Percentiles rank a stretch among this genome's conserved stretches.
These are phyloP conservation scores for Zanthoxylum bungeanum DNA, from an alignment of 345 rosid genomes.

Conservation along the genomic window DNA sequence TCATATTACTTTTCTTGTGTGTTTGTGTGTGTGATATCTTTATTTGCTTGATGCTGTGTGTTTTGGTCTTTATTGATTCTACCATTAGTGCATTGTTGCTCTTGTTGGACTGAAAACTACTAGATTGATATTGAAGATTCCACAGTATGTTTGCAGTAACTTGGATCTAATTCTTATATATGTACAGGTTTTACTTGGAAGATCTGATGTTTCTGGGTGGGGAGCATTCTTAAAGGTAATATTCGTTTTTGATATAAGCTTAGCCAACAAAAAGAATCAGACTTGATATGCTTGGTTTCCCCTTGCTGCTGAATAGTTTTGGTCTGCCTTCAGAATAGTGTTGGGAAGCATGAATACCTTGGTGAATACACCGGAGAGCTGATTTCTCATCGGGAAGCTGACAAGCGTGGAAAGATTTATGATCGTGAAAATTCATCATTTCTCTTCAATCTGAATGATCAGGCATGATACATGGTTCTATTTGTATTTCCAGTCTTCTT, in stretches of 20 bases:
- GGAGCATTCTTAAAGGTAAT: slow-evolving; percentile 98
- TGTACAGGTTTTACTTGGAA: slow-evolving; percentile 92
- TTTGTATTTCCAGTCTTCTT: background rate
- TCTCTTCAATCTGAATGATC: slow-evolving; percentile 96
- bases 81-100: background rate
- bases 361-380: slow-evolving; percentile 99
- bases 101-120: background rate
- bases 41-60: background rate
- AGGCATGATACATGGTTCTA: slow-evolving; percentile 44
- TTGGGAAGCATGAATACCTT: slow-evolving; percentile 92
- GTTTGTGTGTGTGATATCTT: background rate
- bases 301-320: slow-evolving; percentile 17
- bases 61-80: background rate
- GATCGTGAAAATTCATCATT: slow-evolving; percentile 98
- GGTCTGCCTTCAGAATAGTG: slow-evolving; percentile 65
- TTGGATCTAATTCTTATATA: slow-evolving; percentile 1
- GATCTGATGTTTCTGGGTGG: slow-evolving; percentile 99
- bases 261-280: background rate
- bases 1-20: background rate
- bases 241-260: slow-evolving; percentile 6
- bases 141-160: background rate
- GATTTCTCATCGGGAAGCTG: slow-evolving; percentile 97
- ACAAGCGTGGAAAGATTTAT: slow-evolving; percentile 96
- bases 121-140: background rate
- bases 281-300: background rate